Conservation (phyloP, 2,329 filamentous ascomycete genomes). For the Blastomyces parvus region DNA sequence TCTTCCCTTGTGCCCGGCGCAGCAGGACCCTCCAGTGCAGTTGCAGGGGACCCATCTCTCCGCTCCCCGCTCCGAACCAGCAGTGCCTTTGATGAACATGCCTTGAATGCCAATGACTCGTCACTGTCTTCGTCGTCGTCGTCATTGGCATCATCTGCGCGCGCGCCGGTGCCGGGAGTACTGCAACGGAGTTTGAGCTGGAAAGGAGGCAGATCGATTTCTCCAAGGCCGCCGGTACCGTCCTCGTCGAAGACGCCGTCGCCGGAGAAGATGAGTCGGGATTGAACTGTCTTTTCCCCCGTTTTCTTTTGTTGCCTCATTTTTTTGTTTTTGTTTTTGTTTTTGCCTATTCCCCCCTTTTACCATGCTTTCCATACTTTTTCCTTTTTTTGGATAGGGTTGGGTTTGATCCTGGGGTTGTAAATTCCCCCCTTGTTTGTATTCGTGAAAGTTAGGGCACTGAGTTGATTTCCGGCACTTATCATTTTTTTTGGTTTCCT, state of each 20-base stretch:
- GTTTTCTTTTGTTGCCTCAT: not conserved
- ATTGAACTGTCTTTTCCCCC: not conserved
- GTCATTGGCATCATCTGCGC: not conserved
- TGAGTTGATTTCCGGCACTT: not conserved
- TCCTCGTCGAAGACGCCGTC: not conserved
- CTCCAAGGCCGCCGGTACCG: not conserved
- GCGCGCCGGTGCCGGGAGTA: not conserved
- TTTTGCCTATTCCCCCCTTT: too few species aligned
- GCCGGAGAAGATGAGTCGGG: constrained; percentile 7
- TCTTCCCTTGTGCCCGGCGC: not conserved
- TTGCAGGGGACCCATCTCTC: not conserved
- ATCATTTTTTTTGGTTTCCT: not conserved
- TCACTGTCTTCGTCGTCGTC: not conserved
- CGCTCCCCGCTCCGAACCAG: not conserved
- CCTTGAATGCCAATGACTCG: not conserved
- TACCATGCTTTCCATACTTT: not conserved
- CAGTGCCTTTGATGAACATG: not conserved
- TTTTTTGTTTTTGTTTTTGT: not conserved
- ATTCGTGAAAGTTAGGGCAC: not conserved
- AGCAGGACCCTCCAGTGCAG: not conserved
- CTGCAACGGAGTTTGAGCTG: not conserved
- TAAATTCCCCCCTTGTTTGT: not conserved
- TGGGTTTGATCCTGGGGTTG: not conserved
- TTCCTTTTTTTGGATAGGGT: not conserved
- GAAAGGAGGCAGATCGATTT: constrained; percentile 1